Evolutionary conservation across 352 stramenopile genomes (phyloP).

Genomic region (Phytopythium montanum): DNA sequence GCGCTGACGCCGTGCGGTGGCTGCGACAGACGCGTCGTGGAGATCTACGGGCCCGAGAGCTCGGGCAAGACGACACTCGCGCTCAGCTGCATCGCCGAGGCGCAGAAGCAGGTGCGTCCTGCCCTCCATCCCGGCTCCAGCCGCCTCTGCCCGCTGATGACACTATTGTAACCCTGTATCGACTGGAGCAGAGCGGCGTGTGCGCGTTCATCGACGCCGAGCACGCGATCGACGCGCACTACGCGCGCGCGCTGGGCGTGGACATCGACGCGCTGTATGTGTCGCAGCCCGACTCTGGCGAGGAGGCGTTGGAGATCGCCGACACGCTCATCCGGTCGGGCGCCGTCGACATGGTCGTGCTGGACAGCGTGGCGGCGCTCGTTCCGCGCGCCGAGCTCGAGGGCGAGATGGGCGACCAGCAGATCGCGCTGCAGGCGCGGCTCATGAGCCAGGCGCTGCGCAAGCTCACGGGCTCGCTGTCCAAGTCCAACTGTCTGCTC

Average conservation of each 20-base stretch:
- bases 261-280: constrained; percentile 96
- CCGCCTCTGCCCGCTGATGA: not conserved
- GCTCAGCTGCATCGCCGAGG: constrained; percentile 95
- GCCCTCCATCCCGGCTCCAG: no score
- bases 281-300: constrained; percentile 96
- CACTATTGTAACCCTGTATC: not conserved
- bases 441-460: constrained; percentile 97
- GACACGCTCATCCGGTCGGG: constrained; percentile 95
- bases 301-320: constrained; percentile 98
- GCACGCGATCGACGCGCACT: constrained; percentile 97
- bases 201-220: constrained; percentile 99
- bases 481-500: constrained; percentile 94
- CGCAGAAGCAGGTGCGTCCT: constrained; percentile 80
- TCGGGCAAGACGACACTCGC: constrained; percentile 98
- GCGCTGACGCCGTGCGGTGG: constrained; percentile 1
- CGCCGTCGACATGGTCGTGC: constrained; percentile 97
- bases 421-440: constrained; percentile 96
- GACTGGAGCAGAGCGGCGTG: constrained; percentile 77
- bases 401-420: constrained; percentile 93
- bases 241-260: constrained; percentile 91
- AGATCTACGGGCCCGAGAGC: constrained; percentile 98
- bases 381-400: constrained; percentile 95
- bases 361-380: constrained; percentile 97
- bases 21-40: constrained; percentile 88
- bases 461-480: constrained; percentile 96